A percentile compares a stretch with the other conserved stretches of the same genome.
phyloP scores from a whole-genome alignment of 2,329 filamentous ascomycete genomes.

The Chrysoporthe deuterocubensis region DNA sequence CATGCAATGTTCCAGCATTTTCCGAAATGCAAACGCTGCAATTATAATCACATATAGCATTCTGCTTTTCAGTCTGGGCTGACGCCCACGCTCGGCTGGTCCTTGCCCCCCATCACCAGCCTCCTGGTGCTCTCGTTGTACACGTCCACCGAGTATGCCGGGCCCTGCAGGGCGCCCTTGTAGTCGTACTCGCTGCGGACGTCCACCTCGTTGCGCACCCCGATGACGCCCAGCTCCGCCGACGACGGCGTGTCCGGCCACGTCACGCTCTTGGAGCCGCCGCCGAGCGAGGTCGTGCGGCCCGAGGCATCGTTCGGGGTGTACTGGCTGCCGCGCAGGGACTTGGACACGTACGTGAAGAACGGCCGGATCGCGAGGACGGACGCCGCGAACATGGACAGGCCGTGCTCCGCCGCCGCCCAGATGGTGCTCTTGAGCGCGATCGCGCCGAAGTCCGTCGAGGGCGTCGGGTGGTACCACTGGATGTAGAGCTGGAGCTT shows the following conservation, averaged over 20 bases:
- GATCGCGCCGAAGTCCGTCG: neutral
- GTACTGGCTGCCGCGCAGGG: slow-evolving; percentile 8
- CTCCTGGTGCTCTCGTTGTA: slow-evolving; percentile 23
- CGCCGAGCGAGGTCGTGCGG: slow-evolving; percentile 3
- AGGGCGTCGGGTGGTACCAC: slow-evolving; percentile 8
- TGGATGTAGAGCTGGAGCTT: slow-evolving; percentile 23
- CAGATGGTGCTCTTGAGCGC: slow-evolving; percentile 24
- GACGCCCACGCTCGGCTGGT: neutral
- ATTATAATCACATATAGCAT: neutral
- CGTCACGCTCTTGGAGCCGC: slow-evolving; percentile 10
- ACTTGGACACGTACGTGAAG: slow-evolving; percentile 13
- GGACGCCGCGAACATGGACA: slow-evolving; percentile 26
- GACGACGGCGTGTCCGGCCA: slow-evolving; percentile 11
- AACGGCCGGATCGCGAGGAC: slow-evolving; percentile 26
- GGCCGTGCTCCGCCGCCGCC: slow-evolving; percentile 24
- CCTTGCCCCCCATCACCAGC: slow-evolving; percentile 11
- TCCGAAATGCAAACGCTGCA: neutral
- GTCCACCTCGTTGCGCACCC: slow-evolving; percentile 20
- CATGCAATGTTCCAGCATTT: too few species aligned
- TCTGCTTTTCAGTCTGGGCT: neutral
- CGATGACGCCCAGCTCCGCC: slow-evolving; percentile 21
- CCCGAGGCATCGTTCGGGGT: slow-evolving; percentile 5
- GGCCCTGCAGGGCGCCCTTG: neutral
- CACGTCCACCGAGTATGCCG: slow-evolving; percentile 17
- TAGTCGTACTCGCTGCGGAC: slow-evolving; percentile 13